A percentile compares a stretch with the other conserved stretches of the same genome.
Evolutionary conservation across 2,329 filamentous ascomycete genomes (phyloP).

Genomic region (Talaromyces rugulosus): DNA sequence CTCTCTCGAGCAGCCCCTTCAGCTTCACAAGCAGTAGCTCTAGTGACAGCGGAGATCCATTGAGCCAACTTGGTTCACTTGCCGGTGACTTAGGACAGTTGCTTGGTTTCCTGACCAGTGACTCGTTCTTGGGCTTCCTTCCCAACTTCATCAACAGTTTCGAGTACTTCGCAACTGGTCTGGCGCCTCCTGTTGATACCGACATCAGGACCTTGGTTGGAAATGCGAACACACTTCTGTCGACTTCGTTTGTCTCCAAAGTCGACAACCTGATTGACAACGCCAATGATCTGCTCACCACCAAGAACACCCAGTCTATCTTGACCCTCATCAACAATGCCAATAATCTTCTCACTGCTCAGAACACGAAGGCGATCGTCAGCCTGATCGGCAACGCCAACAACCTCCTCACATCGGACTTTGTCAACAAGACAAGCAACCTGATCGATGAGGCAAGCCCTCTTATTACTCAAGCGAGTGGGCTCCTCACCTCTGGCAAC

Average conservation of each 20-base stretch:
- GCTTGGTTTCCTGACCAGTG: neutral
- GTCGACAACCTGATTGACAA: conserved; percentile 10
- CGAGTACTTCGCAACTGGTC: neutral
- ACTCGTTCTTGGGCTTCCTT: neutral
- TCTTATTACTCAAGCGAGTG: conserved; percentile 16
- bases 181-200: conserved; percentile 1
- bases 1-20: neutral
- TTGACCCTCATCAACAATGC: conserved; percentile 13
- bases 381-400: conserved; percentile 9
- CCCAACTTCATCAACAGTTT: neutral
- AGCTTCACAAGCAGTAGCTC: neutral
- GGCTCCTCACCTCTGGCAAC: conserved; percentile 21
- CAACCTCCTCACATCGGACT: conserved; percentile 11
- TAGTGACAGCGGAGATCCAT: neutral
- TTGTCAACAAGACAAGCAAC: conserved; percentile 13
- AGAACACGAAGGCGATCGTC: conserved; percentile 22
- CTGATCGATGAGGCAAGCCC: conserved; percentile 17
- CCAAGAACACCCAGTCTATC: conserved; percentile 30
- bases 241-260: conserved; percentile 6
- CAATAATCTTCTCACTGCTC: conserved; percentile 28
- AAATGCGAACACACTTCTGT: neutral
- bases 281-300: conserved; percentile 23
- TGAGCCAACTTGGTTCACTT: neutral
- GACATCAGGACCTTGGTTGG: neutral
- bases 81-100: neutral